Base-by-base conservation (phyloP, 2,329 filamentous ascomycete genomes). In the Plectosphaerella cucumerina region DNA sequence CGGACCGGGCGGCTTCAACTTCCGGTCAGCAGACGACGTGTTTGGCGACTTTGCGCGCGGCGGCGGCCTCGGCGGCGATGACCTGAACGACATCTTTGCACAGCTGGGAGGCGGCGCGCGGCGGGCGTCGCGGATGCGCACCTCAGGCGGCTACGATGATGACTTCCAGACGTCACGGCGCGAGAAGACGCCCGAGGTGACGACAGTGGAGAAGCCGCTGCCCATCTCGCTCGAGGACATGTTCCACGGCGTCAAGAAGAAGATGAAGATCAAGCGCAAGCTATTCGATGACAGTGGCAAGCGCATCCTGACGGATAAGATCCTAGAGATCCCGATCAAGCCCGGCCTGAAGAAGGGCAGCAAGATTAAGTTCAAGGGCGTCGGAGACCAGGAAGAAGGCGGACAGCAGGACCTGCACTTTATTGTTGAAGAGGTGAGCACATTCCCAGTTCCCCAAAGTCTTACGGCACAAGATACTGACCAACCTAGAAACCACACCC, bases 231-330 rank as follows among this genome's bases (percentile, higher is more conserved):
- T 99, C 33, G 94, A 99, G 69, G 94, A 99, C 63, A 72, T 97
- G 55, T 97, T 84, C 74, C 85, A 80, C 22, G 94, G 94, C 39
- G 84, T 85, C 34, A 90, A 87, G 46, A 99, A 99, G 82, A 97
- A 96, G 79, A 90, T 99, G 80, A 96, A 94, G 75, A 96, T 97
- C 58, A 97, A 96, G 77, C 84, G 93, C 63, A 97, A 97, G 82
- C 91, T 87, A 17, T 97, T 90, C 67, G 94, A 99, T 68, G 77
- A 85, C 18, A 85, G 80, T 1, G 90, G 90, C 52, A 96, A 96
- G 75, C 85, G 91, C 60, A 89, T 83, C 42, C 87, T 86, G 3
- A 89, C 92, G 54, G 94, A 99, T 61, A 89, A 92, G 63, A 90
- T 97, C 17, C 75, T 99, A 26, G 91, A 96, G 65, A 93, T 97